A percentile compares a stretch with the other conserved stretches of the same genome.
phyloP scores from a whole-genome alignment of 257 asterid species.

The Ocimum tenuiflorum region DNA sequence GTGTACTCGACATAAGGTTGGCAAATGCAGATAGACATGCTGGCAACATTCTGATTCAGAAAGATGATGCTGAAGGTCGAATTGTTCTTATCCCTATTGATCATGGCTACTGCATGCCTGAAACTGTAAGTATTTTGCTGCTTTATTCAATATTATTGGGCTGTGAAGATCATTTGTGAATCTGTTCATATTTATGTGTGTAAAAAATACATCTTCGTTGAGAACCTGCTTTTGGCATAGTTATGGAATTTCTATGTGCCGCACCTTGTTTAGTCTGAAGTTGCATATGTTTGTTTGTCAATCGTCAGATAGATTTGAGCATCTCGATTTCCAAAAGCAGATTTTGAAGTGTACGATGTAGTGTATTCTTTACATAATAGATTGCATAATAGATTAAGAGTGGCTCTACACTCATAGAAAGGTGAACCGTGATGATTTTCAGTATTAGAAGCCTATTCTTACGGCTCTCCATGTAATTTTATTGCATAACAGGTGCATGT shows the following conservation, averaged over 20 bases:
- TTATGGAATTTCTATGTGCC: background rate
- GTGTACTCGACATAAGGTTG: constrained; percentile 64
- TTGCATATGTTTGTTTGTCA: background rate
- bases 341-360: background rate
- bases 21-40: constrained; percentile 74
- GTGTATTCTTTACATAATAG: background rate
- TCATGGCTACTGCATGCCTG: constrained; percentile 83
- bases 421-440: too few species aligned
- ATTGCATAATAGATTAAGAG: too few species aligned
- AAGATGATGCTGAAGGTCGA: constrained; percentile 40
- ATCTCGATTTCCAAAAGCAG: background rate
- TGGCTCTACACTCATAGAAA: too few species aligned
- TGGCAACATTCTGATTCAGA: constrained; percentile 61
- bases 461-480: too few species aligned
- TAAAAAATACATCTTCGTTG: background rate
- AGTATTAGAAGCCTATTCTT: too few species aligned
- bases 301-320: background rate
- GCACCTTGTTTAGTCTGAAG: background rate
- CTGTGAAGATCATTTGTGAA: background rate
- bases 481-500: too few species aligned
- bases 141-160: background rate
- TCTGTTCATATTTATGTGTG: background rate
- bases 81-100: constrained; percentile 58
- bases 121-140: constrained; percentile 43
- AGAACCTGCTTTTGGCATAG: background rate